Conservation (phyloP, 208 protist genomes). For the Willaertia magna region DNA sequence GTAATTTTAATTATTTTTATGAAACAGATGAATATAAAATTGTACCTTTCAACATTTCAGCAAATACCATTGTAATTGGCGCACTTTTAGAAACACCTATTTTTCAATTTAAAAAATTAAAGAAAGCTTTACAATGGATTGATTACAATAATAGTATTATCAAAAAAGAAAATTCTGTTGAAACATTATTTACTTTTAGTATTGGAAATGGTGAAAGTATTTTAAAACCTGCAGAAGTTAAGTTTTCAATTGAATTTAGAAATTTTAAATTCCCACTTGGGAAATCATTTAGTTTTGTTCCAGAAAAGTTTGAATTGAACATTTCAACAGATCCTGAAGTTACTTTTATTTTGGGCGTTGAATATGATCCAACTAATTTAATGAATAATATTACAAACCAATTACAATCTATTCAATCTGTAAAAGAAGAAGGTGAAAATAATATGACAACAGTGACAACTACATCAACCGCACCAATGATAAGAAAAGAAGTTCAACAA, state of each 20-base stretch:
- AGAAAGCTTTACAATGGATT: too few species aligned
- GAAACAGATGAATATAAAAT: not conserved
- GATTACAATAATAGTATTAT: too few species aligned
- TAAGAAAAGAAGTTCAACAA: too few species aligned
- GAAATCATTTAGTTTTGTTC: not conserved
- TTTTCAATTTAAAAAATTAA: too few species aligned
- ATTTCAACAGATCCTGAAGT: not conserved
- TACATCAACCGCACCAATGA: too few species aligned
- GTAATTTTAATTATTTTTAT: not conserved
- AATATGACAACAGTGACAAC: too few species aligned
- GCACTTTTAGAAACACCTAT: too few species aligned
- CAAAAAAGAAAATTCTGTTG: not conserved
- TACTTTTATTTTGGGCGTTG: not conserved
- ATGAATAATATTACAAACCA: not conserved
- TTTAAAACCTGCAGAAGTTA: not conserved
- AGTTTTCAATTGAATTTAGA: not conserved
- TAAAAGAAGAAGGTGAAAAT: not conserved
- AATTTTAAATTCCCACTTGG: not conserved
- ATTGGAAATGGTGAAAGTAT: not conserved
- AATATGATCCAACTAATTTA: not conserved
- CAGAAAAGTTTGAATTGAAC: not conserved
- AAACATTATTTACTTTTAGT: not conserved
- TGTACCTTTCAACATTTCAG: not conserved
- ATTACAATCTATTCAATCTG: not conserved
- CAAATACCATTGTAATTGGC: not conserved